These are phyloP conservation scores for Lactarius hengduanensis DNA, from an alignment of 768 basidiomycete genomes.

Conservation along the genomic window DNA sequence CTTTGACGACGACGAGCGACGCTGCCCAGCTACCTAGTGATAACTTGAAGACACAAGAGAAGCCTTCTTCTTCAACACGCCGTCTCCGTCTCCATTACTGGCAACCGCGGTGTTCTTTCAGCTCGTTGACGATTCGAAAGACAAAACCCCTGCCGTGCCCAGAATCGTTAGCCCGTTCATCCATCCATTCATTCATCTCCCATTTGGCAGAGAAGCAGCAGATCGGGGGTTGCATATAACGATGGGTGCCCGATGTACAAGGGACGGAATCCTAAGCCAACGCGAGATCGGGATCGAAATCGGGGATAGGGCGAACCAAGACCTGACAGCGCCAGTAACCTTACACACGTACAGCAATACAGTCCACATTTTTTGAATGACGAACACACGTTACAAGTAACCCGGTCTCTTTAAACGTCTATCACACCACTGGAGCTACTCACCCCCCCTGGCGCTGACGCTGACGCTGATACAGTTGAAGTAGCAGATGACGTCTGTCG, in stretches of 20 bases:
- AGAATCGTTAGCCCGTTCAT: neutral
- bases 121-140: neutral
- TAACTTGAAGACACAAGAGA: neutral
- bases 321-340: neutral
- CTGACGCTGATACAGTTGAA: neutral
- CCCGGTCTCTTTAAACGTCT: neutral
- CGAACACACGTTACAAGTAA: neutral
- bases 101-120: neutral
- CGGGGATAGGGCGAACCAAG: neutral
- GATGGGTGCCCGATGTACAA: neutral
- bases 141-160: too few relatives aligned
- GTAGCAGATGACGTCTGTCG: neutral
- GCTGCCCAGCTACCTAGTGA: neutral
- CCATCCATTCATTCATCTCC: too few relatives aligned
- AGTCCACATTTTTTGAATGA: too few relatives aligned
- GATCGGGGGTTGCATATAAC: neutral
- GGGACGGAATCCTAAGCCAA: neutral
- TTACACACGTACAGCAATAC: too few relatives aligned
- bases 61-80: neutral
- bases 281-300: constrained; percentile 1
- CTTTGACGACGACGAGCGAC: too few relatives aligned
- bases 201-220: neutral
- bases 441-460: neutral
- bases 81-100: neutral
- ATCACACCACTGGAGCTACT: neutral